Conservation (phyloP, 2,329 filamentous ascomycete species). For the Paracamarosporium sp. region DNA sequence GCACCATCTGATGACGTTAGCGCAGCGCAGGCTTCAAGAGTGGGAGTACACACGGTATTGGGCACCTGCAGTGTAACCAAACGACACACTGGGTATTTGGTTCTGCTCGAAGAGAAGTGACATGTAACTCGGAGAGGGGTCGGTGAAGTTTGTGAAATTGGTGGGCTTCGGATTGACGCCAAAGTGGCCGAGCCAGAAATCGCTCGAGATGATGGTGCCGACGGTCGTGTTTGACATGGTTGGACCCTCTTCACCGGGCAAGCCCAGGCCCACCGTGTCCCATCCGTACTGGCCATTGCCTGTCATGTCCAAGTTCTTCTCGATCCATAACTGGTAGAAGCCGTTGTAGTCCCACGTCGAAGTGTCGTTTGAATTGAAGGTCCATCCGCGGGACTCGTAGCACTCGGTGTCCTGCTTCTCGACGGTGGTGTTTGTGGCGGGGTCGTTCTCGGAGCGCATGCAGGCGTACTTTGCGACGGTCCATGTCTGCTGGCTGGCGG, state of each 20-base stretch:
- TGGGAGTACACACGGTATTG: constrained; percentile 65
- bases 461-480: constrained; percentile 56
- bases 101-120: constrained; percentile 60
- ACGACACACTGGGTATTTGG: constrained; percentile 73
- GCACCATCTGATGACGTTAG: constrained; percentile 31
- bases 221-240: constrained; percentile 52
- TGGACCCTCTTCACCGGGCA: constrained; percentile 47
- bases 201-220: constrained; percentile 46
- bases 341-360: constrained; percentile 66
- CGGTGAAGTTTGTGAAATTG: constrained; percentile 60
- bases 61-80: constrained; percentile 79
- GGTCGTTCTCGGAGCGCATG: constrained; percentile 41
- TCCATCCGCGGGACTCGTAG: constrained; percentile 62
- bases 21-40: background rate
- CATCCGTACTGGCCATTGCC: constrained; percentile 71
- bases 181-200: constrained; percentile 56
- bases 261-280: constrained; percentile 54
- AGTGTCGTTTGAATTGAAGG: constrained; percentile 63
- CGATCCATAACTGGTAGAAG: constrained; percentile 65
- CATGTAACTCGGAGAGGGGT: constrained; percentile 61
- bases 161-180: constrained; percentile 58
- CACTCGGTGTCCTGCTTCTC: constrained; percentile 51
- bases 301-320: constrained; percentile 60
- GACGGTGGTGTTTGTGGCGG: constrained; percentile 52
- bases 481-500: constrained; percentile 75